These are phyloP conservation scores for Drechmeria coniospora DNA, from an alignment of 2,329 filamentous ascomycete species.

Conservation along the genomic window DNA sequence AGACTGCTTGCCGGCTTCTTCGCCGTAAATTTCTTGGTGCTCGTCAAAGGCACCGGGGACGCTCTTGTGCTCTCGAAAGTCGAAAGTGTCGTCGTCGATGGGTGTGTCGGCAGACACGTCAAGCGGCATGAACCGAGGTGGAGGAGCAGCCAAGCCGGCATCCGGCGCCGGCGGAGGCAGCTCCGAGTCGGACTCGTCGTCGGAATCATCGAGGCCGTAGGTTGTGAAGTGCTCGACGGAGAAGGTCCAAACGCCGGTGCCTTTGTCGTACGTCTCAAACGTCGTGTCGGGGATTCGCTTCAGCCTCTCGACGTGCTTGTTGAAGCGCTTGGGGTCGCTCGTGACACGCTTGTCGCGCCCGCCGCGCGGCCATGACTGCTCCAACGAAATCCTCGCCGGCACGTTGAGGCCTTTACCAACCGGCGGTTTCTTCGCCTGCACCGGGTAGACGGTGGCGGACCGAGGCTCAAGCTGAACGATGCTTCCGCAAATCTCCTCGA, in stretches of 20 bases:
- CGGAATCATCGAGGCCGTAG: conserved; percentile 72
- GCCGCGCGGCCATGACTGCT: conserved; percentile 79
- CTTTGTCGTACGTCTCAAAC: conserved; percentile 64
- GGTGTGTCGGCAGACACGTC: conserved; percentile 11
- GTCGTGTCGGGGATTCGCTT: conserved; percentile 65
- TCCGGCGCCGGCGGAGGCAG: conserved; percentile 11
- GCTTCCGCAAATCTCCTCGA: conserved; percentile 64
- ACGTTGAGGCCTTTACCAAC: conserved; percentile 84
- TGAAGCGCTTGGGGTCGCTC: conserved; percentile 45
- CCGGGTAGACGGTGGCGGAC: conserved; percentile 75
- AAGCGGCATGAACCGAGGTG: conserved; percentile 6
- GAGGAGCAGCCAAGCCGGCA: conserved; percentile 8
- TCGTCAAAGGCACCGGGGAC: conserved; percentile 74
- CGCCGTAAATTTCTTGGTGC: conserved; percentile 35
- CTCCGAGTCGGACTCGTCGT: conserved; percentile 50
- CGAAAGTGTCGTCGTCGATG: conserved; percentile 41
- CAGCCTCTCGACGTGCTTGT: conserved; percentile 72
- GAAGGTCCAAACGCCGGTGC: conserved; percentile 81
- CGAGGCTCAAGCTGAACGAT: conserved; percentile 66
- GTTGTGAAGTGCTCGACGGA: conserved; percentile 93
- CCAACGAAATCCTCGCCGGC: conserved; percentile 70
- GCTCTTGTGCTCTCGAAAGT: conserved; percentile 33
- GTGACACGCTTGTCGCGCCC: conserved; percentile 39
- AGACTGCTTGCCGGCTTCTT: conserved; percentile 50
- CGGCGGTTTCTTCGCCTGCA: conserved; percentile 61